Percentiles rank a stretch among this genome's conserved stretches.
Conservation (phyloP, 2,329 filamentous ascomycete species). For the Coniella vitis region DNA sequence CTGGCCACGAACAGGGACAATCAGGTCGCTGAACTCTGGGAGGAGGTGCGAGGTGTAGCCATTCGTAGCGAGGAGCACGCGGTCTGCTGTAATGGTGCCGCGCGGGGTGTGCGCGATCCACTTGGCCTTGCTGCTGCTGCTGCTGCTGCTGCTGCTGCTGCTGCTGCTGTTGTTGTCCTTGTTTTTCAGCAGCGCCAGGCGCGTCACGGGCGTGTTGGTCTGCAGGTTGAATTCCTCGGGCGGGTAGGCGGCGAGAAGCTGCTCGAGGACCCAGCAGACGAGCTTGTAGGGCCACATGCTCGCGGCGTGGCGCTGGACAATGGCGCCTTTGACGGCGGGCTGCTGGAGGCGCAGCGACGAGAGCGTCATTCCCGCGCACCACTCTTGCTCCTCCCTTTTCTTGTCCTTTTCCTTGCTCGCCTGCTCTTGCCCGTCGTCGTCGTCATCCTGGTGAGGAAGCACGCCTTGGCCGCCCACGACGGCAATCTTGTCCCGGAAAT, state of each 20-base stretch:
- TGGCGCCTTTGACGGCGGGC: conserved; percentile 52
- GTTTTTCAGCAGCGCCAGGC: conserved; percentile 27
- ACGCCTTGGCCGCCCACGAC: conserved; percentile 23
- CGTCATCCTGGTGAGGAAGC: conserved; percentile 14
- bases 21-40: conserved; percentile 60
- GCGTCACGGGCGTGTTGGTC: conserved; percentile 60
- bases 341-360: conserved; percentile 41
- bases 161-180: no score
- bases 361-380: conserved; percentile 32
- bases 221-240: conserved; percentile 59
- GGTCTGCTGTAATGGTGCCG: conserved; percentile 55
- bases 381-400: conserved; percentile 19
- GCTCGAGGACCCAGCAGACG: conserved; percentile 62
- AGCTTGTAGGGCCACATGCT: conserved; percentile 82
- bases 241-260: conserved; percentile 36
- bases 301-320: conserved; percentile 59
- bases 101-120: conserved; percentile 64
- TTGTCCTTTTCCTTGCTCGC: not conserved
- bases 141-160: no score
- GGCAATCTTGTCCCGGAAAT: conserved; percentile 46
- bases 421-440: conserved; percentile 22
- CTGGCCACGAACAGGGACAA: conserved; percentile 72
- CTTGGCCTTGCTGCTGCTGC: no score
- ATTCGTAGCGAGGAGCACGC: conserved; percentile 74
- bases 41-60: conserved; percentile 74